Conservation (phyloP, 2,329 filamentous ascomycete species). For the Didymella keratinophila region DNA sequence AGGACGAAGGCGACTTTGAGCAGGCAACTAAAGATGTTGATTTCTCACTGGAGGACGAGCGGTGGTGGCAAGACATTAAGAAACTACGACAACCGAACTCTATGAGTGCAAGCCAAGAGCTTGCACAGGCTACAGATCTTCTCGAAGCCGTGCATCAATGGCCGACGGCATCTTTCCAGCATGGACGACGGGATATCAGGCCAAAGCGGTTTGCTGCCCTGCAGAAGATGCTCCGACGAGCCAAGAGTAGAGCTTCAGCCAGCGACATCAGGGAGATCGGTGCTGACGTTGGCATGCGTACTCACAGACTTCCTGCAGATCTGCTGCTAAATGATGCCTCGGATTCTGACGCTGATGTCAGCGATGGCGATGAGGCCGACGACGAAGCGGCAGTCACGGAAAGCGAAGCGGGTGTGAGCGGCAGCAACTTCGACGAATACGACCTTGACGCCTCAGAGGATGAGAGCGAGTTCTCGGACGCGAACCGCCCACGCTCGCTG, state of each 20-base stretch:
- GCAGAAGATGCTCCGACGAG: constrained; percentile 67
- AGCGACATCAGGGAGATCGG: constrained; percentile 62
- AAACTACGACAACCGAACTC: constrained; percentile 51
- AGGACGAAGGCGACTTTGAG: constrained; percentile 57
- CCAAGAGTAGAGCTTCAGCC: constrained; percentile 61
- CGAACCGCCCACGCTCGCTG: constrained; percentile 19
- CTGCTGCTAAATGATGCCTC: constrained; percentile 54
- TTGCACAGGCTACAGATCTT: constrained; percentile 55
- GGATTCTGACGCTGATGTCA: constrained; percentile 49
- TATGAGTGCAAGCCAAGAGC: constrained; percentile 53
- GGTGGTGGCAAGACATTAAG: constrained; percentile 84
- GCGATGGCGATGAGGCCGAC: constrained; percentile 33
- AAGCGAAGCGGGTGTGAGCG: constrained; percentile 42
- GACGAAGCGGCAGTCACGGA: constrained; percentile 43
- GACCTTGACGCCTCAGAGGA: constrained; percentile 46
- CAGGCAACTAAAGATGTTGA: constrained; percentile 69
- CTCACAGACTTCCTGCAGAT: constrained; percentile 72
- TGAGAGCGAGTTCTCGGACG: constrained; percentile 30
- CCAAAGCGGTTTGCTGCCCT: constrained; percentile 65
- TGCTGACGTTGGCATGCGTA: constrained; percentile 76
- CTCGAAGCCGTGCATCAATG: constrained; percentile 56
- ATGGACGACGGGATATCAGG: constrained; percentile 55
- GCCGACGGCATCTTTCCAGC: constrained; percentile 63
- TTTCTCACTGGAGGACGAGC: constrained; percentile 71
- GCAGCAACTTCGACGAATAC: constrained; percentile 46